Percentiles rank a stretch among this genome's conserved stretches.
Evolutionary conservation across 179 eudicot genomes (phyloP).

Genomic region (Silene vulgaris): DNA sequence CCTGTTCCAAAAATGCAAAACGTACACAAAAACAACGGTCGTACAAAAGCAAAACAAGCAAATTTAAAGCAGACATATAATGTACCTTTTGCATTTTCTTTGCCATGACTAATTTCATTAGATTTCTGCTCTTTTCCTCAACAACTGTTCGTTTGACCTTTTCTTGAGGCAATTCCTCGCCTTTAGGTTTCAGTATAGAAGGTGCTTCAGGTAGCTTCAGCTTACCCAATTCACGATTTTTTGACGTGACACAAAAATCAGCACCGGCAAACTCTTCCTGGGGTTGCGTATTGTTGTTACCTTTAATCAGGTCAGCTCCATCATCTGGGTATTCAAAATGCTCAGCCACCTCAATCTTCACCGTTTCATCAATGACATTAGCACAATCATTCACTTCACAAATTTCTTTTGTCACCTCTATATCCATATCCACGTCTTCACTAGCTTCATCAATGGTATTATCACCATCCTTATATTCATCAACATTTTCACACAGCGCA

Average conservation of each 20-base stretch:
- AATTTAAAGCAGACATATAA: conserved; percentile 22
- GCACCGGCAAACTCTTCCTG: conserved; percentile 23
- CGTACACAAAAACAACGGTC: too few relatives aligned
- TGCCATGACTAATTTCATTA: conserved; percentile 23
- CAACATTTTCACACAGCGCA: conserved; percentile 21
- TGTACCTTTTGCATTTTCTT: conserved; percentile 47
- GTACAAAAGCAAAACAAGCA: conserved; percentile 9
- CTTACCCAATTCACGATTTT: conserved; percentile 23
- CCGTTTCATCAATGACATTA: not conserved
- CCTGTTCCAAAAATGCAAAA: too few relatives aligned
- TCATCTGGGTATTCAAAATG: conserved; percentile 25
- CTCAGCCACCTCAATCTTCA: conserved; percentile 13
- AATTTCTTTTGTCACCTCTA: conserved; percentile 11
- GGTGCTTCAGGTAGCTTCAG: conserved; percentile 28
- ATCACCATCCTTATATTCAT: conserved; percentile 15
- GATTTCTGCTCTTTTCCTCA: conserved; percentile 25
- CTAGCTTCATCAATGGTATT: conserved; percentile 7
- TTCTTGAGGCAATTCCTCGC: conserved; percentile 28
- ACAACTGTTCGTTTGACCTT: conserved; percentile 25
- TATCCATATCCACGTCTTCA: conserved; percentile 8
- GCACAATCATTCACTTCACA: conserved; percentile 17
- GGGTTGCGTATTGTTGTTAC: conserved; percentile 19
- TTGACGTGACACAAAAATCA: conserved; percentile 25
- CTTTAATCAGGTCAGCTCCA: conserved; percentile 22
- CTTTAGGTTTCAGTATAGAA: conserved; percentile 27